Evolutionary conservation across 495 filamentous ascomycete species (phyloP).

Genomic region (Parmelia sp.): DNA sequence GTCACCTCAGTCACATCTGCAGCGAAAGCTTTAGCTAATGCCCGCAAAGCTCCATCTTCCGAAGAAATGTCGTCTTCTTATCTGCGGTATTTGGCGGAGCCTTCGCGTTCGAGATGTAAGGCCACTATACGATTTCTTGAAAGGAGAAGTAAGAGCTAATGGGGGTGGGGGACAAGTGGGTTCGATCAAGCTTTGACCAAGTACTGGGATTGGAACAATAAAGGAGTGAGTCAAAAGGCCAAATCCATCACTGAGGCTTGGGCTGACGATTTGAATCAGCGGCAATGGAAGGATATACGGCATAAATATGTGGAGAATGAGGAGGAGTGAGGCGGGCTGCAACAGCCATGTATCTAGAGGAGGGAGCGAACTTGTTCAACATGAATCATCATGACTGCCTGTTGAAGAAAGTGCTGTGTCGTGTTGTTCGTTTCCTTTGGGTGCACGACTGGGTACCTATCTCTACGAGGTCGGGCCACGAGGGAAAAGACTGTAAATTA

Average conservation of each 20-base stretch:
- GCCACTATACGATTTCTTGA: conserved; percentile 17
- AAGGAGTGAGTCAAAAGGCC: conserved; percentile 59
- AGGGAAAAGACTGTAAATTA: background rate
- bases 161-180: conserved; percentile 47
- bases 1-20: conserved; percentile 37
- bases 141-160: conserved; percentile 15
- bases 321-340: conserved; percentile 44
- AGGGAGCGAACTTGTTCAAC: background rate
- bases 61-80: conserved; percentile 78
- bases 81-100: conserved; percentile 76
- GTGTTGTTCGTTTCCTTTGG: background rate
- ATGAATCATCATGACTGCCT: background rate
- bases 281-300: conserved; percentile 99
- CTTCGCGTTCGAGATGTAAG: conserved; percentile 92
- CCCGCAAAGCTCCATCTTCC: conserved; percentile 64
- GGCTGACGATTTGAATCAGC: conserved; percentile 43
- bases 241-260: background rate
- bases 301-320: conserved; percentile 70
- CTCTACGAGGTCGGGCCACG: background rate
- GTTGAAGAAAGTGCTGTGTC: background rate
- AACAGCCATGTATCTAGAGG: background rate
- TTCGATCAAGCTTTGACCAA: conserved; percentile 72
- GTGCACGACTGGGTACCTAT: background rate
- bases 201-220: conserved; percentile 85
- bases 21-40: conserved; percentile 9